Evolutionary conservation across 108 stramenopile genomes (phyloP), one percentile per base, ranked within the genome.

Genomic region (Asterionellopsis glacialis): DNA sequence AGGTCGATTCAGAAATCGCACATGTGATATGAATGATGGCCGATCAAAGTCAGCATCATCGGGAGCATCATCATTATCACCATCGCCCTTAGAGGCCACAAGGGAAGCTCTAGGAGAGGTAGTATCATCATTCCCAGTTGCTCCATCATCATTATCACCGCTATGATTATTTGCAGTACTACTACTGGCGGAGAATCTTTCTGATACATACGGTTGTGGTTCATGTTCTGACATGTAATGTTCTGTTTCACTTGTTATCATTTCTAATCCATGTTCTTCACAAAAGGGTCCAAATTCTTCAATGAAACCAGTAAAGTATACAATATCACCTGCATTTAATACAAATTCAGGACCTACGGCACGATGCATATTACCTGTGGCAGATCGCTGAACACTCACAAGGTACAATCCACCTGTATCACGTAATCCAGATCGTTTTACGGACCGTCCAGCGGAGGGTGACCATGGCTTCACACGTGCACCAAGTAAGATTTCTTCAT

Each of bases 311-410:
- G 90, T 91, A 76, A 94, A 94, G 69, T 86, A 91, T 9, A 94
- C 63, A 60, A 83, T 70, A 70, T 94, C 93, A 49, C 83, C 88
- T 0, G 74, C 90, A 63, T 87, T 83, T 42, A 94, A 60, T 13
- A 91, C 85, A 63, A 94, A 91, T 9, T 94, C 87, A 56, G 81
- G 82, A n/a, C 89, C 85, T 10, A 94, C 93, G 26, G 93, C 93
- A 28, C 87, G 69, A 72, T 90, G 84, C 15, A 91, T 68, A 57
- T 87, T 89, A 19, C 91, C 91, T 12, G 91, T 87, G 18, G 79
- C 73, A 5, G 83, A 75, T 57, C 90, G 81, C 74, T 89, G 84
- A 18, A 94, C 93, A 63, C 76, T 80, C 16, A 87, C 86, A 15
- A 94, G 67, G 55, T 79, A 94, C 44, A 91, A 77, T 16, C 88